A percentile compares a stretch with the other conserved stretches of the same genome.
These are phyloP conservation scores for Sugiyamaella neomexicana DNA, from an alignment of 1,139 yeast species.

Conservation along the genomic window DNA sequence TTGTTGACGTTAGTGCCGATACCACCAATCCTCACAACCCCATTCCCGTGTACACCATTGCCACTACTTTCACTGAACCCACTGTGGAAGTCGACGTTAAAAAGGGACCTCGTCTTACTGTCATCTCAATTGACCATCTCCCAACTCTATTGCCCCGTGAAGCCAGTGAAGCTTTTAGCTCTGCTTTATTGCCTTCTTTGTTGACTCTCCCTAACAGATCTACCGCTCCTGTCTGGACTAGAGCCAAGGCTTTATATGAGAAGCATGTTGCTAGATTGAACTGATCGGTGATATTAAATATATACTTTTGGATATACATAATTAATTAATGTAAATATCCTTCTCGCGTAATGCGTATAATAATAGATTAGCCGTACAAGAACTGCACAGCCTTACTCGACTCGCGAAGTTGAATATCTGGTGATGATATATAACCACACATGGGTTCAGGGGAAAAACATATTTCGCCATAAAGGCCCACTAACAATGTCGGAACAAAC, in stretches of 20 bases:
- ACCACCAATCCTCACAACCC: constrained; percentile 99
- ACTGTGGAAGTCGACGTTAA: constrained; percentile 79
- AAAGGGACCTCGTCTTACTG: constrained; percentile 74
- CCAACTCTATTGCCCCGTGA: constrained; percentile 96
- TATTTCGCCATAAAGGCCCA: not conserved
- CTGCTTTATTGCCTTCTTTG: constrained; percentile 84
- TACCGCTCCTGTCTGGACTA: constrained; percentile 85
- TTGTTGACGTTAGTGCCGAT: constrained; percentile 97
- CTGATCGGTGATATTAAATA: not conserved
- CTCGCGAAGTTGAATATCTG: not conserved
- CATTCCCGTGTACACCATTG: constrained; percentile 84
- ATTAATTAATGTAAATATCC: too few relatives aligned
- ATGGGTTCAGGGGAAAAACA: not conserved
- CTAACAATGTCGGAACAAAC: constrained; percentile 12
- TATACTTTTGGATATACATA: too few relatives aligned
- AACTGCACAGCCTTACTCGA: not conserved
- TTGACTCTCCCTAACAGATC: constrained; percentile 78
- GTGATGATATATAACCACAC: too few relatives aligned
- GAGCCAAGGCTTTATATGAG: constrained; percentile 79
- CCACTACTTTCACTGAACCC: constrained; percentile 88
- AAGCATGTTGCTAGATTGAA: constrained; percentile 59
- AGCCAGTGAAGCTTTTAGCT: constrained; percentile 86
- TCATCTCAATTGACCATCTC: constrained; percentile 93
- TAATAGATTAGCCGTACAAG: not conserved
- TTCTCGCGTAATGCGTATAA: too few relatives aligned